phyloP scores from a whole-genome alignment of 1,284 basidiomycete genomes.

The Phaffia rhodozyma region DNA sequence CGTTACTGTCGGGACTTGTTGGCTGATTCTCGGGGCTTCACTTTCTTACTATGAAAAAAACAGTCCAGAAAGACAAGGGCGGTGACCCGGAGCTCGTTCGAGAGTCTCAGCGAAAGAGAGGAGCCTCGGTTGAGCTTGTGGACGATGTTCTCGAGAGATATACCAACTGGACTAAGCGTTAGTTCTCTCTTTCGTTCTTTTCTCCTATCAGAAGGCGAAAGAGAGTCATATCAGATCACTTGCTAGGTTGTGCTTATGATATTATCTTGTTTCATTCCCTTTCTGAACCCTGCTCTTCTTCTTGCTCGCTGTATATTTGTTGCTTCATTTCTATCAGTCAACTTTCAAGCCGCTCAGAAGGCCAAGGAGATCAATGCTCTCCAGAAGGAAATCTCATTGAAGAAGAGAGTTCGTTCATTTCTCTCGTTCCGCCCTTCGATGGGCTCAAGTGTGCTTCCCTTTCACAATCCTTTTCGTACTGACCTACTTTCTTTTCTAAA shows the following conservation, averaged over 20 bases:
- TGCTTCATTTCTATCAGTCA: conserved; percentile 43
- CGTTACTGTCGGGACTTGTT: background rate
- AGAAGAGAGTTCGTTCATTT: conserved; percentile 63
- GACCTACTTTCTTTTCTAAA: background rate
- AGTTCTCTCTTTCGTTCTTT: conserved; percentile 30
- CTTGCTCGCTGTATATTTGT: background rate
- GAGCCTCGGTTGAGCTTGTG: conserved; percentile 76
- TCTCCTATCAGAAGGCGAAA: background rate
- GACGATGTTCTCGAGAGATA: conserved; percentile 91
- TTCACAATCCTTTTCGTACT: background rate
- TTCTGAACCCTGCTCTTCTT: background rate
- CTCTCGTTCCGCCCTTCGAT: background rate
- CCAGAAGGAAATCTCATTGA: conserved; percentile 85
- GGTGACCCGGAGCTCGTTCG: conserved; percentile 87
- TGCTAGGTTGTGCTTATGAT: background rate
- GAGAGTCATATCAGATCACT: background rate
- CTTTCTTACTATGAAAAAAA: background rate
- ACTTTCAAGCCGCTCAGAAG: conserved; percentile 66
- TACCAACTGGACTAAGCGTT: conserved; percentile 80
- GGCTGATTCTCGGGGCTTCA: background rate
- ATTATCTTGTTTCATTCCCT: background rate
- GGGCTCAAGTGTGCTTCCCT: background rate
- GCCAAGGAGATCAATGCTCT: conserved; percentile 76
- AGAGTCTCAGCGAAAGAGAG: conserved; percentile 85
- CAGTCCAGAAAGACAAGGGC: conserved; percentile 50